Percentiles rank a stretch among this genome's conserved stretches.
Evolutionary conservation across 129 eudicot genomes (phyloP).

Genomic region (Flaveria sonorensis): DNA sequence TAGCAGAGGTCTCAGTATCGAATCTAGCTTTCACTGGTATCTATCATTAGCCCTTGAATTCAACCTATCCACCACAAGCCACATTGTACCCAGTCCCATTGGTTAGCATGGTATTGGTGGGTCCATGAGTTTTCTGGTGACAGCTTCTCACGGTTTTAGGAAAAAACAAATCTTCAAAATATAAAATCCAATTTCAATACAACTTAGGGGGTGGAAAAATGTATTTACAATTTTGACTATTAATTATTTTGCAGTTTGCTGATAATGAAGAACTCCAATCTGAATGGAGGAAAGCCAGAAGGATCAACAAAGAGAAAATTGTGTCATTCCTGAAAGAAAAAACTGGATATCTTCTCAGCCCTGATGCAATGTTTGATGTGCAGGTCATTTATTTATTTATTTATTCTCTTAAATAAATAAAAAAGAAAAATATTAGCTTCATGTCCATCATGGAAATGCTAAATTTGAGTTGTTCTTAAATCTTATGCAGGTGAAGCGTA

Average conservation of each 20-base stretch:
- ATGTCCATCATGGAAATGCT: neutral
- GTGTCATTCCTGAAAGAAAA: conserved; percentile 71
- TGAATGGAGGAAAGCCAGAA: conserved; percentile 87
- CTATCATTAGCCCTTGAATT: neutral
- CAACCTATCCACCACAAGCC: neutral
- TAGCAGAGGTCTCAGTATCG: neutral
- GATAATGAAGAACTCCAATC: conserved; percentile 72
- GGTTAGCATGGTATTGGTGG: neutral
- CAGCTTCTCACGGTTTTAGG: neutral
- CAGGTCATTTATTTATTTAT: conserved; percentile 50
- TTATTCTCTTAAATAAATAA: neutral
- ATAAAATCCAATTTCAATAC: neutral
- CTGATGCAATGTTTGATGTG: conserved; percentile 93
- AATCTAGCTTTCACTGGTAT: neutral
- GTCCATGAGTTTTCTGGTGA: neutral
- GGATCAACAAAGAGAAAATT: conserved; percentile 62
- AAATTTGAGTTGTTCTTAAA: neutral
- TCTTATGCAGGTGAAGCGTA: conserved; percentile 73
- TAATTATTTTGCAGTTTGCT: conserved; percentile 55
- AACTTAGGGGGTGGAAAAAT: neutral
- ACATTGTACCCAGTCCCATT: neutral
- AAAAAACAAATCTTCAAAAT: neutral
- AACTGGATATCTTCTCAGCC: conserved; percentile 83
- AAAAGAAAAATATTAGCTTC: neutral
- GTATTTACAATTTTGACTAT: neutral